Conservation (phyloP, 2,329 filamentous ascomycete species). For the Alternaria sp. region DNA sequence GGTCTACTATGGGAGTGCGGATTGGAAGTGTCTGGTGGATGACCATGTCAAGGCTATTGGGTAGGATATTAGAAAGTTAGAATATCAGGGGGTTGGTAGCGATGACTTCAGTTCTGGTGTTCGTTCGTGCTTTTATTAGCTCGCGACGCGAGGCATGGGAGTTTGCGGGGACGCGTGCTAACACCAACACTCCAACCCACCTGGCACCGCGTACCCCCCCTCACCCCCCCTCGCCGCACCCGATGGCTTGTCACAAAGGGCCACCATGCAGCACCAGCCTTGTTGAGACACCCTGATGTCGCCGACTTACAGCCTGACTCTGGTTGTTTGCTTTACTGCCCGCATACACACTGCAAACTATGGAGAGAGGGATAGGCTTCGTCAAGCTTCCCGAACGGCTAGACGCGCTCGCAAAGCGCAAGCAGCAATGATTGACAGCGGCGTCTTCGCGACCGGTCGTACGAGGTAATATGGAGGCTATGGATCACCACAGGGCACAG, state of each 20-base stretch:
- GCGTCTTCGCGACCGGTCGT: background rate
- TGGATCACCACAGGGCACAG: slow-evolving; percentile 3
- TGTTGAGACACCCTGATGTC: background rate
- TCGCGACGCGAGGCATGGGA: slow-evolving; percentile 1
- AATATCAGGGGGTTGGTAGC: background rate
- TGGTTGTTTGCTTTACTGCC: background rate
- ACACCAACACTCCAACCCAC: slow-evolving; percentile 4
- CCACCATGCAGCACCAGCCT: background rate
- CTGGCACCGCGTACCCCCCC: slow-evolving; percentile 2
- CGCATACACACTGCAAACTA: slow-evolving; percentile 2
- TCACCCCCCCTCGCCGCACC: background rate
- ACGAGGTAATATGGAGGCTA: background rate
- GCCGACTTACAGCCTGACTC: slow-evolving; percentile 6
- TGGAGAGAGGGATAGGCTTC: background rate
- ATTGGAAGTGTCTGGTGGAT: slow-evolving; percentile 45
- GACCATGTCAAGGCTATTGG: slow-evolving; percentile 39
- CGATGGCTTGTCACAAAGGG: slow-evolving; percentile 5
- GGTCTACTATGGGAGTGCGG: slow-evolving; percentile 37
- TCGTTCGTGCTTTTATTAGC: background rate
- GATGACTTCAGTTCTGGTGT: background rate
- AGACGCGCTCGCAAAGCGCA: slow-evolving; percentile 10
- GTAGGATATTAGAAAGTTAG: slow-evolving; percentile 8
- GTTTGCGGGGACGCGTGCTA: background rate
- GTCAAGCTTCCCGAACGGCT: background rate
- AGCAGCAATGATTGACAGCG: background rate